Evolutionary conservation across 257 asterid species (phyloP).

Genomic region (Pogostemon cablin): DNA sequence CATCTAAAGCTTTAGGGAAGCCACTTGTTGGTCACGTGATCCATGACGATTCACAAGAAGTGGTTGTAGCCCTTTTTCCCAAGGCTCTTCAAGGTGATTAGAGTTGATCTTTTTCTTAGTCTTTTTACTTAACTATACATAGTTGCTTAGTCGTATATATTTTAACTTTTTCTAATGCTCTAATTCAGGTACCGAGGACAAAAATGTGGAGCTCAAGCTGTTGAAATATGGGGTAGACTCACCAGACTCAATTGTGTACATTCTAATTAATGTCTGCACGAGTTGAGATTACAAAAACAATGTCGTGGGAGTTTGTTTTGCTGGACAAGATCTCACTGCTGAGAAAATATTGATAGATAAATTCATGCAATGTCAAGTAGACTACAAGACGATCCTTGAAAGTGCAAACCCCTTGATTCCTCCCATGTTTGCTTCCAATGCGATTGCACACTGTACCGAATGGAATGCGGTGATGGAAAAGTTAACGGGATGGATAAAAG

Average conservation of each 20-base stretch:
- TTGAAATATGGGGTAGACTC: slow-evolving; percentile 29
- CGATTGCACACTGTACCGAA: slow-evolving; percentile 65
- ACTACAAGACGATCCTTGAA: slow-evolving; percentile 57
- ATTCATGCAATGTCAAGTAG: slow-evolving; percentile 61
- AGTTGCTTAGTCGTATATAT: too few relatives aligned
- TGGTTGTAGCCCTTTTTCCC: background rate
- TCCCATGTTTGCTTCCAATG: slow-evolving; percentile 73
- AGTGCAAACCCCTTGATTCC: slow-evolving; percentile 63
- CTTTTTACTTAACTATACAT: too few relatives aligned
- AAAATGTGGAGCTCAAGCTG: slow-evolving; percentile 35
- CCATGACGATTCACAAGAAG: slow-evolving; percentile 54
- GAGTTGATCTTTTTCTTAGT: background rate
- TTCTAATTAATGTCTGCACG: slow-evolving; percentile 41
- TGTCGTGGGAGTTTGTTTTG: slow-evolving; percentile 63
- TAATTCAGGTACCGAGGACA: slow-evolving; percentile 62
- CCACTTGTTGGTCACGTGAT: slow-evolving; percentile 45
- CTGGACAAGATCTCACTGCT: slow-evolving; percentile 65
- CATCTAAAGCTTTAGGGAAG: slow-evolving; percentile 57
- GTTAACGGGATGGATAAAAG: slow-evolving; percentile 59
- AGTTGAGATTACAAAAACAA: slow-evolving; percentile 27
- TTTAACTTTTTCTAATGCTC: background rate
- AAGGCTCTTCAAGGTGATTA: background rate
- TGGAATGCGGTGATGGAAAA: slow-evolving; percentile 75
- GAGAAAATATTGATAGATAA: slow-evolving; percentile 61
- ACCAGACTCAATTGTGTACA: slow-evolving; percentile 38